phyloP scores from a whole-genome alignment of 2,329 filamentous ascomycete genomes.

The Alternaria hordeiaustralica region DNA sequence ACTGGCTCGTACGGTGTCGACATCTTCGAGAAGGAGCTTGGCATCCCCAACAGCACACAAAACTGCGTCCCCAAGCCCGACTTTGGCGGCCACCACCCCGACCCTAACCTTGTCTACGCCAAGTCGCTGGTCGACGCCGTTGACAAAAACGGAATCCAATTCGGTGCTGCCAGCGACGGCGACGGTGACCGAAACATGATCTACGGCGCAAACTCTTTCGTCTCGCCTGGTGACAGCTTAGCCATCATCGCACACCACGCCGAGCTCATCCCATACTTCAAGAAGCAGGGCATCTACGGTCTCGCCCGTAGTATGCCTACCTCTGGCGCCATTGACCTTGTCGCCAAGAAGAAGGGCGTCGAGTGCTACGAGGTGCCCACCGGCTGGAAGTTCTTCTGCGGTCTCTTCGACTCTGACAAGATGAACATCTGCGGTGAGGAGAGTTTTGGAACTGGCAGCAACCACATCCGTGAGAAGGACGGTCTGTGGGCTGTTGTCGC shows the following conservation, averaged over 20 bases:
- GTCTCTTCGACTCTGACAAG: conserved; percentile 96
- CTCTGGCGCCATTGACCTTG: conserved; percentile 91
- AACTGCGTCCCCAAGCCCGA: conserved; percentile 93
- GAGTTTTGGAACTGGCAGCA: conserved; percentile 96
- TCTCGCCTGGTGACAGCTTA: conserved; percentile 94
- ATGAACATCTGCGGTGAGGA: conserved; percentile 99
- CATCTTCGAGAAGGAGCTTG: conserved; percentile 94
- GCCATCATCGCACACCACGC: conserved; percentile 98
- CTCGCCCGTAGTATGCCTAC: conserved; percentile 98
- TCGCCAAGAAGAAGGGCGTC: conserved; percentile 92
- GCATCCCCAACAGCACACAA: conserved; percentile 80
- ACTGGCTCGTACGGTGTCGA: conserved; percentile 94
- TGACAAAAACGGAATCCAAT: conserved; percentile 89
- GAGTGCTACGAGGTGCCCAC: conserved; percentile 96
- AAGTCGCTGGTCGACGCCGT: conserved; percentile 93
- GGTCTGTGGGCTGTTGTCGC: conserved; percentile 96
- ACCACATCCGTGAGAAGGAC: conserved; percentile 99
- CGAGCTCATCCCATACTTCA: conserved; percentile 96
- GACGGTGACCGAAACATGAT: conserved; percentile 99
- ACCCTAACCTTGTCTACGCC: conserved; percentile 97
- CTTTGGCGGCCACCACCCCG: conserved; percentile 96
- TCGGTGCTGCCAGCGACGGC: conserved; percentile 94
- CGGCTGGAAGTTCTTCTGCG: conserved; percentile 99
- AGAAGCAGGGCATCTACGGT: conserved; percentile 94
- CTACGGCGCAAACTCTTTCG: conserved; percentile 94